These are phyloP conservation scores for Aspergillus costaricaensis DNA, from an alignment of 2,329 filamentous ascomycete genomes.

Conservation along the genomic window DNA sequence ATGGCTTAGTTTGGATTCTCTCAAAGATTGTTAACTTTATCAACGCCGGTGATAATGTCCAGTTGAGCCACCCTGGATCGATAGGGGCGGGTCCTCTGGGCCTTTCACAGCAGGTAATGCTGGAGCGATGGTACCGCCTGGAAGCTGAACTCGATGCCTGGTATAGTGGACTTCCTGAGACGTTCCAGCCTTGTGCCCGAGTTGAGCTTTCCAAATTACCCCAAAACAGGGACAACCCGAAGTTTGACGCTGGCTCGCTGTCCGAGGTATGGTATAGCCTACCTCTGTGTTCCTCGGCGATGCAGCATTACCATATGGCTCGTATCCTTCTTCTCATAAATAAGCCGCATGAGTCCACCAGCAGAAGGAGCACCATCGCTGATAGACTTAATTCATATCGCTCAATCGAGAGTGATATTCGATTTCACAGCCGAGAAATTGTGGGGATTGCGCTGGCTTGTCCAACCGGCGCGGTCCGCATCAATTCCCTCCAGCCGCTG, in stretches of 20 bases:
- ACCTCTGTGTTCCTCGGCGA: slow-evolving; percentile 66
- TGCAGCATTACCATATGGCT: slow-evolving; percentile 50
- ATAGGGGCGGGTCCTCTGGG: slow-evolving; percentile 32
- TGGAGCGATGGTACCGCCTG: slow-evolving; percentile 55
- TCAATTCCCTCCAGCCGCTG: slow-evolving; percentile 63
- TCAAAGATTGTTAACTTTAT: slow-evolving; percentile 68
- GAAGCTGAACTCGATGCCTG: slow-evolving; percentile 60
- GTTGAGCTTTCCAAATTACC: slow-evolving; percentile 41
- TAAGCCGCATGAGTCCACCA: slow-evolving; percentile 47
- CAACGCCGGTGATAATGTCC: slow-evolving; percentile 57
- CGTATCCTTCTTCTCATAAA: slow-evolving; percentile 47
- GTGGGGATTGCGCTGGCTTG: slow-evolving; percentile 61
- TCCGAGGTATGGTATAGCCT: slow-evolving; percentile 66
- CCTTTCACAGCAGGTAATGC: slow-evolving; percentile 43
- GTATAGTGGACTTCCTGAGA: slow-evolving; percentile 60
- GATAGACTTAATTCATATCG: slow-evolving; percentile 60
- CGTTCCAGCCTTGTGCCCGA: slow-evolving; percentile 59
- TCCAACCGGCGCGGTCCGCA: slow-evolving; percentile 59
- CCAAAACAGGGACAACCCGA: slow-evolving; percentile 26
- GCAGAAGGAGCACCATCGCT: slow-evolving; percentile 54
- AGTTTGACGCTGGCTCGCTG: slow-evolving; percentile 45
- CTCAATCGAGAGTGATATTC: slow-evolving; percentile 58
- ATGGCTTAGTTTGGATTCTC: slow-evolving; percentile 66
- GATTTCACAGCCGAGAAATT: slow-evolving; percentile 62
- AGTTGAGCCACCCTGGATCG: slow-evolving; percentile 27